Evolutionary conservation across 176 grass and related monocot genomes (phyloP), one percentile per base, ranked within the genome.

Genomic region (Avena insularis): DNA sequence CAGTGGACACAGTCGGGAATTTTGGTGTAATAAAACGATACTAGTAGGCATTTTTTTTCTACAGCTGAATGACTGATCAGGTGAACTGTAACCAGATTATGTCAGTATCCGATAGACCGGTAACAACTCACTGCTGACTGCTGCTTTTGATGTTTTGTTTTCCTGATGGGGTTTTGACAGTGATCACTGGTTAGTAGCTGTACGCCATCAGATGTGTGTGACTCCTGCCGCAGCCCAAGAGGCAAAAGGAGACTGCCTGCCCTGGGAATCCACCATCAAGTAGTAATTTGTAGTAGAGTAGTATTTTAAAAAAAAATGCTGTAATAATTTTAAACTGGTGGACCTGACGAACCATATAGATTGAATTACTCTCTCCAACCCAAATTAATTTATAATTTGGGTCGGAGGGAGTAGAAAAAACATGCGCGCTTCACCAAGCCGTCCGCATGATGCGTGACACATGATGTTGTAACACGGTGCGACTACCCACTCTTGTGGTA

Each of bases 11-110:
- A 3, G 49, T 15, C n/a, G 15, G 45, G 8, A 70, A 50, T 8
- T 25, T 62, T 71, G 36, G 6, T 68, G 49, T 15, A 13, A 67
- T 29, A 43, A 43, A 43, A 43, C 40, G 40, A 43, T 43, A 3
- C 38, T 3, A 16, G 36, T 69, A 33, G 31, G 7, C 17, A 2
- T 16, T 68, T 48, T 68, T 48, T 9, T 49, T 73, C 12, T 25
- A 5, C 12, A 23, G 20, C n/a, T 48, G 46, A 48, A 43, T 75
- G 48, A 29, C 46, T 29, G 72, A 16, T 75, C 72, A 9, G 72
- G 72, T 27, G 72, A 75, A 13, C 12, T 12, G 21, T 50, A 75
- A 75, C 46, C n/a, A 51, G 72, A 75, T 51, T 75, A 14, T 48
- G 71, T 75, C 21, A 27, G 71, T 13, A 49, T 67, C 60, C 12